Evolutionary conservation across 257 asterid genomes (phyloP), one percentile per base, ranked within the genome.

Genomic region (Echium plantagineum): DNA sequence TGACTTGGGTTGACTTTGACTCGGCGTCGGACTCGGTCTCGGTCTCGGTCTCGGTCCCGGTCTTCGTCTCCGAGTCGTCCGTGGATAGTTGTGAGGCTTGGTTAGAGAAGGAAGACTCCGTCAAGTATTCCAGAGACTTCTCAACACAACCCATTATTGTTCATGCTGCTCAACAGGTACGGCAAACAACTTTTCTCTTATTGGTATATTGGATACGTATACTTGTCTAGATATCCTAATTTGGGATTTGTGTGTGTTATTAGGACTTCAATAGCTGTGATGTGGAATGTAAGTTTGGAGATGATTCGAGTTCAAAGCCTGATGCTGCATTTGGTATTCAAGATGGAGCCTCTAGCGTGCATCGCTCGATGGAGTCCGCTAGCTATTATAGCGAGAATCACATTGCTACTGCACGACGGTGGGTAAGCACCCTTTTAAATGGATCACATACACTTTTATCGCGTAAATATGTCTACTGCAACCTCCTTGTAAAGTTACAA

Each of bases 1-100:
- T 90, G 95, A 96, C 85, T 94, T 30, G 97, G 87, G 71, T 83
- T 96, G 0, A n/a, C n/a, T n/a, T n/a, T n/a, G n/a, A n/a, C n/a
- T n/a, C n/a, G n/a, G n/a, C n/a, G n/a, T n/a, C n/a, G n/a, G n/a
- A n/a, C n/a, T n/a, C n/a, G n/a, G n/a, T n/a, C n/a, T n/a, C n/a
- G n/a, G n/a, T n/a, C n/a, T n/a, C n/a, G n/a, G n/a, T n/a, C n/a
- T n/a, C n/a, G n/a, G n/a, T n/a, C n/a, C n/a, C n/a, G n/a, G n/a
- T n/a, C n/a, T n/a, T n/a, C n/a, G n/a, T n/a, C n/a, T n/a, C n/a
- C n/a, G n/a, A n/a, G n/a, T n/a, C n/a, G n/a, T n/a, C n/a, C n/a
- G n/a, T n/a, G 7, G 74, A 67, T 15, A 62, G 77, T 59, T 88
- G 98, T 31, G 87, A 85, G 61, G 86, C 80, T 22, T 89, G 96